Evolutionary conservation across 768 basidiomycete species (phyloP), one percentile per base, ranked within the genome.

Genomic region (Macrolepiota dolichaula): DNA sequence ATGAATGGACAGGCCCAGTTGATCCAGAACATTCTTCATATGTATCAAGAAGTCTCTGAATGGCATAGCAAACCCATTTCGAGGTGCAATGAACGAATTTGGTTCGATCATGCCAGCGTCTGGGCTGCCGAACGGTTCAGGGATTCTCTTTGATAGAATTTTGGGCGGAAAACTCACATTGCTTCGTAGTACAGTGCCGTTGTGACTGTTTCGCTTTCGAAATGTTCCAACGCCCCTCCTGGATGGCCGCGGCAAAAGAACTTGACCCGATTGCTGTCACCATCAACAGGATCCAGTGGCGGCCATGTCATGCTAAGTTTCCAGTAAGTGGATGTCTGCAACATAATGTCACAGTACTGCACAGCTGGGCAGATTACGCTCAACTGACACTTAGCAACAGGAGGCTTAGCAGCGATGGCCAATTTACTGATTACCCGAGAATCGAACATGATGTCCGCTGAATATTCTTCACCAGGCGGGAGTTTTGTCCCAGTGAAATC

Each of bases 131-230:
- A 47, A 46, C 24, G 62, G 62, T 47, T 54, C 12, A 63, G 57
- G 22, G 55, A 51, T 29, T 9, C 13, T 27, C 38, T 38, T 35
- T 1, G 27, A 35, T 19, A 17, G 24, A 50, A 47, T 47, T 29
- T 61, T 13, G 9, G 52, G 49, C 22, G 6, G 12, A 13, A 15
- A 2, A 78, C 90, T 70, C 72, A 91, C 92, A 88, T 74, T 25
- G 88, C 92, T 76, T 94, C 92, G 66, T 94, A 94, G 74, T 93
- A 94, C 55, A 94, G 68, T 10, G 90, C 83, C 10, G 91, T 93
- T 0, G 89, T 79, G 22, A 88, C 89, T 76, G 87, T 87, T 71
- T 89, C 85, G 62, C 85, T 89, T 67, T 91, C 89, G 64, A 93
- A 94, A 71, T 94, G 92, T 69, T 94, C 92, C 51, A 94, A 74